Evolutionary conservation across 768 basidiomycete species (phyloP), one percentile per base, ranked within the genome.

Genomic region (Tephrocybe rancida): DNA sequence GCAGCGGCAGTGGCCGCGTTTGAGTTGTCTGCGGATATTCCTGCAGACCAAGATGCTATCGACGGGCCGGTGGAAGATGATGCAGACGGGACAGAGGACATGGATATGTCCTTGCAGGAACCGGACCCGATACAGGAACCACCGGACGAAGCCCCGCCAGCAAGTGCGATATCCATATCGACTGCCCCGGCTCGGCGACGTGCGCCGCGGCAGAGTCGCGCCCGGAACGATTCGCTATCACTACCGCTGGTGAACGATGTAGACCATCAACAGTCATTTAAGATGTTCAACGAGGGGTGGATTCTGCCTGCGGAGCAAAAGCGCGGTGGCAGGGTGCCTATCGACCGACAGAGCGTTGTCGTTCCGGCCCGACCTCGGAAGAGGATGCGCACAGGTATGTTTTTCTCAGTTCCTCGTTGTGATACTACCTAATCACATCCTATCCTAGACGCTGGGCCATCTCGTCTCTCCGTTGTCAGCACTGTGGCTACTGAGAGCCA

Each of bases 261-360:
- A 27, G 88, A 88, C 64, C 78, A 81, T 38, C 80, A 82, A 50
- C 81, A 81, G 38, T 87, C 86, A 18, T 97, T 96, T 75, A 81
- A 76, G 64, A 70, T 87, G 71, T 96, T 96, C 71, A 87, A 97
- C 54, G 75, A 77, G 21, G 94, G 94, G 0, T 95, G 92, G 93
- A 91, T 96, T 7, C 70, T 95, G 13, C 90, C 92, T 21, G 75
- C 84, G 2, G 90, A 88, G 29, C 81, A 84, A 47, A 81, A 83
- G 58, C 79, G 93, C 27, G 81, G 85, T 26, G 84, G 84, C 19
- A 73, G 88, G 13, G 67, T 70, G 19, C 64, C 74, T 13, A 56
- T 77, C 9, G 83, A 84, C 22, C 72, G 76, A 34, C 68, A 67
- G n/a, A 61, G 65, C 3, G 55, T 74, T 11, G 61, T 67, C 5